Evolutionary conservation across 2,329 filamentous ascomycete genomes (phyloP).

Genomic region (Tolypocladium endophyticum): DNA sequence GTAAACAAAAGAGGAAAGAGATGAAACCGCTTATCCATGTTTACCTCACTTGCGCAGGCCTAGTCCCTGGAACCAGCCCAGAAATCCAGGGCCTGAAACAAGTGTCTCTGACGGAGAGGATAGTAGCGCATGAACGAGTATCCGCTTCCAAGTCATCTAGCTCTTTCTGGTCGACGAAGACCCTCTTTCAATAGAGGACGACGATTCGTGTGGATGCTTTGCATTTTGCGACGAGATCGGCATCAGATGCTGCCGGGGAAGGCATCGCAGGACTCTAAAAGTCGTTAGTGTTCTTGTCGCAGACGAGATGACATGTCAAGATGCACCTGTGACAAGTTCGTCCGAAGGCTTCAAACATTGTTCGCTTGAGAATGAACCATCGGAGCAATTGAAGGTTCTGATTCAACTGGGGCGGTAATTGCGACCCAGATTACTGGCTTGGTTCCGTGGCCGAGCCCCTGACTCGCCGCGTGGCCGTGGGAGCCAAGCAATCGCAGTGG

Average conservation of each 20-base stretch:
- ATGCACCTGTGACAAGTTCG: neutral
- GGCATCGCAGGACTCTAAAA: neutral
- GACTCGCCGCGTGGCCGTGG: neutral
- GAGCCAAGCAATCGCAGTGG: neutral
- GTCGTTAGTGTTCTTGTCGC: neutral
- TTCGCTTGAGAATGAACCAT: neutral
- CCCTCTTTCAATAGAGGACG: neutral
- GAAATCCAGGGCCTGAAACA: neutral
- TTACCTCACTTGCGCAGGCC: neutral
- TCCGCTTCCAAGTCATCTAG: neutral
- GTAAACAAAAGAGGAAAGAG: neutral
- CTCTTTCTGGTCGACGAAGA: neutral
- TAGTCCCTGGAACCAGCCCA: neutral
- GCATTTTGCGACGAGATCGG: neutral
- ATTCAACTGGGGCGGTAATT: neutral
- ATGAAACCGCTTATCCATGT: neutral
- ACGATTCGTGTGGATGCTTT: neutral
- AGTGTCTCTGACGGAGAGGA: neutral
- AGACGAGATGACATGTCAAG: neutral
- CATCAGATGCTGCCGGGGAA: neutral
- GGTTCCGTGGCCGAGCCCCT: neutral
- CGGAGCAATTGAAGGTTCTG: neutral
- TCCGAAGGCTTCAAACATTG: neutral
- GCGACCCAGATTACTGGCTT: too few relatives aligned
- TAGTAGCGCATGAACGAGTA: neutral